Evolutionary conservation across 169 alveolate species (phyloP), one percentile per base, ranked within the genome.

Genomic region (Cyclospora cayetanensis): DNA sequence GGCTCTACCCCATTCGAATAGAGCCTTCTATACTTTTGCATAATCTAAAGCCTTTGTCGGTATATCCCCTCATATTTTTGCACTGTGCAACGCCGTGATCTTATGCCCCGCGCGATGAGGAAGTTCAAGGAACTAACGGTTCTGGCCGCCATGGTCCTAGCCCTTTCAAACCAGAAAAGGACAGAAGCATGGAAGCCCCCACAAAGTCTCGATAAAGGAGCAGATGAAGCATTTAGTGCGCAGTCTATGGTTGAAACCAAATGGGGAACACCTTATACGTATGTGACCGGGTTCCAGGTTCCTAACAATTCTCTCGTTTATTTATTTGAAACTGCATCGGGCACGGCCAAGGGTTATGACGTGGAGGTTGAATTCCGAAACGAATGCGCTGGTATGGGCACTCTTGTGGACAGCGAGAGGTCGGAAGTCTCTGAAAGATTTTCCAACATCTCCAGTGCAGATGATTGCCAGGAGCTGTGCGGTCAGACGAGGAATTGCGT

Each of bases 161-260:
- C 83, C 35, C 18, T 76, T 25, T 76, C 31, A 66, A 63, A 63
- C n/a, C 43, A n/a, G 18, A 43, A 43, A 4, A n/a, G 72, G n/a
- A 25, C 66, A 20, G 22, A 3, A 11, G 86, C 43, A 1, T 76
- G 86, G 86, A 15, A 25, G 41, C 43, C 68, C 9, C 86, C 66
- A 2, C 39, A 76, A 27, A 12, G 66, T 1, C 86, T 63, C 43
- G 68, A 76, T n/a, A 25, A 22, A 1, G 42, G 15, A n/a, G 4
- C 25, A 39, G 41, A n/a, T 29, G 66, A 29, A 11, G 0, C 42
- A 1, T 39, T 76, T n/a, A 66, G 29, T 12, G 65, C 66, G 9
- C 68, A 63, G 1, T 39, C 68, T 5, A 76, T 76, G 86, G 18
- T 76, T 25, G 86, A 76, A 27, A 43, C 86, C 9, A 63, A 76